A percentile compares a stretch with the other conserved stretches of the same genome.
phyloP scores from a whole-genome alignment of 108 stramenopile genomes.

The Conticribra weissflogii region DNA sequence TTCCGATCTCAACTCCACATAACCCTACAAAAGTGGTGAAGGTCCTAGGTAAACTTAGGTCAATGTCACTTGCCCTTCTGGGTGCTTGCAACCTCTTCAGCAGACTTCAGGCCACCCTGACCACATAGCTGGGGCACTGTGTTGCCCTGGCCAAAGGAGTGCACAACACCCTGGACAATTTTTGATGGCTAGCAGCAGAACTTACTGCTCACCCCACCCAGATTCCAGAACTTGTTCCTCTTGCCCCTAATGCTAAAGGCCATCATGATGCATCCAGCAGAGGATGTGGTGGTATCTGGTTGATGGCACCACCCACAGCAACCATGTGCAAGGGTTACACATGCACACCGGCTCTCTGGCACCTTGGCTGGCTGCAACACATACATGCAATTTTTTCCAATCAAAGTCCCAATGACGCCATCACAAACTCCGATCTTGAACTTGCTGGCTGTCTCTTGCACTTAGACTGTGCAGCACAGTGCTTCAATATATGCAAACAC shows the following conservation, averaged over 20 bases:
- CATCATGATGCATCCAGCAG: too few species aligned
- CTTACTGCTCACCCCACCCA: not conserved
- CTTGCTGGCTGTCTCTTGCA: constrained; percentile 13
- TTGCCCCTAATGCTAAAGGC: too few species aligned
- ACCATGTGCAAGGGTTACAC: not conserved
- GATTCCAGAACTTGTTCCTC: too few species aligned
- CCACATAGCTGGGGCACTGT: too few species aligned
- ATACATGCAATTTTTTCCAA: not conserved
- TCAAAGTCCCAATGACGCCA: constrained; percentile 15
- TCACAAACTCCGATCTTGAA: constrained; percentile 30
- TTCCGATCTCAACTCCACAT: too few species aligned
- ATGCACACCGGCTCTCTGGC: constrained; percentile 9
- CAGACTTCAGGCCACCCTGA: too few species aligned
- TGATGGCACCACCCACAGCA: not conserved
- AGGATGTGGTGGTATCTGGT: not conserved
- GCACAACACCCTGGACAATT: not conserved
- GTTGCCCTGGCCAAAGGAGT: too few species aligned
- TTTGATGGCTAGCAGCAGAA: constrained; percentile 3
- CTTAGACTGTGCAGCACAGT: not conserved
- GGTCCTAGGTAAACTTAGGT: too few species aligned
- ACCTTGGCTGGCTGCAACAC: not conserved
- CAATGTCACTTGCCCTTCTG: too few species aligned
- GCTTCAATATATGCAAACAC: not conserved
- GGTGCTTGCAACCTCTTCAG: too few species aligned
- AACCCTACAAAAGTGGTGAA: too few species aligned